Conservation (phyloP, 2,329 filamentous ascomycete species). For the Calcarisporium arbuscula region DNA sequence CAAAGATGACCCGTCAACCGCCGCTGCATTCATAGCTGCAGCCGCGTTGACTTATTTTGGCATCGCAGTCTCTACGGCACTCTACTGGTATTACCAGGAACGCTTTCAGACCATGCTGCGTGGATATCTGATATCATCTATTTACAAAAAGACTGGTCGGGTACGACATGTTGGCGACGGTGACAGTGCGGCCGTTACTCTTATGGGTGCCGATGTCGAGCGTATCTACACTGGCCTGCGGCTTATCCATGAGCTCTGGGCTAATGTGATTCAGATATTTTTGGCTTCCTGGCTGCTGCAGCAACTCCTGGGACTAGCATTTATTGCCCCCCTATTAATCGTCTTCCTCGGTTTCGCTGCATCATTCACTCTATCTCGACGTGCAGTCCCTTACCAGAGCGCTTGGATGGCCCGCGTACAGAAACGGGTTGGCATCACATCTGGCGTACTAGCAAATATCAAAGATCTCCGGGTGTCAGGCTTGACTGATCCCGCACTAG, state of each 20-base stretch:
- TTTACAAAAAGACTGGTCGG: constrained; percentile 27
- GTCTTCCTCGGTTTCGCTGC: constrained; percentile 22
- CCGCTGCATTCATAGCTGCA: too few species aligned
- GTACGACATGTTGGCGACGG: constrained; percentile 25
- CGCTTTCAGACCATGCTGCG: constrained; percentile 13
- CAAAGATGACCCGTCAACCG: too few species aligned
- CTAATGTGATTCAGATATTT: constrained; percentile 31
- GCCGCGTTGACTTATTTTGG: too few species aligned
- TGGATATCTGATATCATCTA: constrained; percentile 22
- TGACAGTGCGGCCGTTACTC: constrained; percentile 35
- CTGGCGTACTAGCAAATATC: constrained; percentile 4
- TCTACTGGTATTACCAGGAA: constrained; percentile 3
- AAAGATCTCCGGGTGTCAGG: neutral
- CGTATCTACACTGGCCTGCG: constrained; percentile 27
- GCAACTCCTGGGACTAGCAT: constrained; percentile 38
- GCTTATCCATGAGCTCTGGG: constrained; percentile 35
- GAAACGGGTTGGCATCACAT: constrained; percentile 24
- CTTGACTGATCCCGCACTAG: neutral
- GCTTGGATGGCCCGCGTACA: constrained; percentile 31
- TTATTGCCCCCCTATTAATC: constrained; percentile 38
- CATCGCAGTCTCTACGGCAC: constrained; percentile 1
- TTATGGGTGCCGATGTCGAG: constrained; percentile 44
- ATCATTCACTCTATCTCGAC: too few species aligned
- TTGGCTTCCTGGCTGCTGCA: constrained; percentile 42
- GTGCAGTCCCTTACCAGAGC: constrained; percentile 19